A percentile compares a stretch with the other conserved stretches of the same genome.
Conservation (phyloP, 768 basidiomycete genomes). For the Russula sp. region DNA sequence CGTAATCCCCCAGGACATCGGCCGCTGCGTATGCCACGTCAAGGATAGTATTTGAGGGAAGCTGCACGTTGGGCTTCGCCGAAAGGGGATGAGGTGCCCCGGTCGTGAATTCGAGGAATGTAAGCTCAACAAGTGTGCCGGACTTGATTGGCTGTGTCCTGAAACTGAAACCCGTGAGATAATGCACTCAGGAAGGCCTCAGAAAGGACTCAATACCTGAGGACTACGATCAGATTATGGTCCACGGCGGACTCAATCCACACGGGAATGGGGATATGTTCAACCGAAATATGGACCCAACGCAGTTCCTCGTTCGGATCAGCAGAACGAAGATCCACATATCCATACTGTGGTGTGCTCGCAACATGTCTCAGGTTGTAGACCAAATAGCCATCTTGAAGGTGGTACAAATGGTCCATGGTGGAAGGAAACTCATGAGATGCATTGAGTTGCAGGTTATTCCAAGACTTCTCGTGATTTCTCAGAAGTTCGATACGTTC, state of each 20-base stretch:
- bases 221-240: conserved; percentile 8
- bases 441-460: background rate
- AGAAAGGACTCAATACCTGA: background rate
- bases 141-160: background rate
- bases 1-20: conserved; percentile 12
- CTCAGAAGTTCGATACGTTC: conserved; percentile 13
- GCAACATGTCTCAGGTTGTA: background rate
- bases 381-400: conserved; percentile 15
- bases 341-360: background rate
- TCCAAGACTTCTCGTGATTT: conserved; percentile 13
- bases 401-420: background rate
- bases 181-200: background rate
- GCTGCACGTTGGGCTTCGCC: background rate
- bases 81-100: conserved; percentile 12
- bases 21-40: background rate
- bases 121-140: background rate
- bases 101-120: conserved; percentile 9
- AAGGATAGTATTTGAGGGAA: background rate
- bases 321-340: conserved; percentile 6
- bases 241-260: conserved; percentile 8
- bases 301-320: background rate
- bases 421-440: background rate
- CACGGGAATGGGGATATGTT: background rate
- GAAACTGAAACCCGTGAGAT: background rate
- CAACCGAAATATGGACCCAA: conserved; percentile 3